A percentile compares a stretch with the other conserved stretches of the same genome.
Conservation (phyloP, 139 green algal genomes). For the Ettlia oleoabundans region DNA sequence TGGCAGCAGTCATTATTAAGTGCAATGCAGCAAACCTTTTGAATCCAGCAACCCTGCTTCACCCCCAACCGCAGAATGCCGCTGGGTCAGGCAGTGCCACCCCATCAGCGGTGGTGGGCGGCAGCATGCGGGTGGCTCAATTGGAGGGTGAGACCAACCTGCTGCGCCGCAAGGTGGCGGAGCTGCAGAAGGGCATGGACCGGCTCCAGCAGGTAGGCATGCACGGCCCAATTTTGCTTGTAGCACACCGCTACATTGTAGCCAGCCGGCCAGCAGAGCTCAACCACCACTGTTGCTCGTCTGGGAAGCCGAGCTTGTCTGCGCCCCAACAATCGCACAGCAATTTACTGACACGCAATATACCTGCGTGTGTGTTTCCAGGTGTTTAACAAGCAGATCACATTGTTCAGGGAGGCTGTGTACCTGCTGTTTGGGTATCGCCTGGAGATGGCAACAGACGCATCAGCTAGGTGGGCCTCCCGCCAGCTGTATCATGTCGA, state of each 20-base stretch:
- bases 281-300: no score
- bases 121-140: conserved; percentile 43
- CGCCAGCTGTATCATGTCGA: no score
- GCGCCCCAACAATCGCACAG: background rate
- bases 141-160: conserved; percentile 42
- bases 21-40: no score
- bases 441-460: conserved; percentile 74
- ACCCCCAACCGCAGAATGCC: no score
- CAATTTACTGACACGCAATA: background rate
- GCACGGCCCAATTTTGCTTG: background rate
- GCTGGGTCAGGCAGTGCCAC: no score
- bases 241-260: background rate
- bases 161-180: conserved; percentile 30
- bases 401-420: conserved; percentile 74
- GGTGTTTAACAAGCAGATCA: conserved; percentile 77
- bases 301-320: no score
- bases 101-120: no score
- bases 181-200: conserved; percentile 55
- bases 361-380: no score
- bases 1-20: no score
- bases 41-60: no score
- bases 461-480: conserved; percentile 28
- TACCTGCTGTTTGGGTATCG: conserved; percentile 81
- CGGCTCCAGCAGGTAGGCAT: conserved; percentile 71
- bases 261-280: no score